These are phyloP conservation scores for Fusarium sp. DNA, from an alignment of 2,329 filamentous ascomycete species.

Conservation along the genomic window DNA sequence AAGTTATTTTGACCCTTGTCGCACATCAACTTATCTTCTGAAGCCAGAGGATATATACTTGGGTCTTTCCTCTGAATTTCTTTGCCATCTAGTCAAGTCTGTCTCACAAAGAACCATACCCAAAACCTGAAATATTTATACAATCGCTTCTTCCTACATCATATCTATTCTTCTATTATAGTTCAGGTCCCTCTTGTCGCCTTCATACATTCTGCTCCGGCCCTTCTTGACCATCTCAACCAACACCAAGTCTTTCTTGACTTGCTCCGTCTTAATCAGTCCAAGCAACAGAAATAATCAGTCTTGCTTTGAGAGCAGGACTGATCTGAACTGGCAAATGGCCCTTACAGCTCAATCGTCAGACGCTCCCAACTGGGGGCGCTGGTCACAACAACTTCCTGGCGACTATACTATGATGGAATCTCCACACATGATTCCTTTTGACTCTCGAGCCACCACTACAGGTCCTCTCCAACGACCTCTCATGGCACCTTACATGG, in stretches of 20 bases:
- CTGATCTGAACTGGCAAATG: constrained; percentile 48
- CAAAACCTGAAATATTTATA: constrained; percentile 25
- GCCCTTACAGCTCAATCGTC: constrained; percentile 58
- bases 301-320: constrained; percentile 41
- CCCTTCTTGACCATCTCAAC: constrained; percentile 1
- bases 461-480: constrained; percentile 54
- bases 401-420: constrained; percentile 61
- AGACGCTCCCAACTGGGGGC: constrained; percentile 61
- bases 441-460: constrained; percentile 55
- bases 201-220: constrained; percentile 9
- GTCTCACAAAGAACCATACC: constrained; percentile 38
- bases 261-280: background rate
- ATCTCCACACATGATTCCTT: constrained; percentile 56
- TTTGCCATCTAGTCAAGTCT: constrained; percentile 31
- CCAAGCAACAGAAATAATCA: constrained; percentile 8
- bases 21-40: constrained; percentile 40
- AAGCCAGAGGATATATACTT: constrained; percentile 43
- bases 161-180: constrained; percentile 11
- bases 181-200: constrained; percentile 8
- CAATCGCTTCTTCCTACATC: constrained; percentile 26
- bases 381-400: constrained; percentile 62
- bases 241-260: constrained; percentile 10
- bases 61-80: constrained; percentile 40
- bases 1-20: constrained; percentile 43
- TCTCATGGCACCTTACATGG: constrained; percentile 57